phyloP scores from a whole-genome alignment of 2,329 filamentous ascomycete species.

The Aspergillus floridensis region DNA sequence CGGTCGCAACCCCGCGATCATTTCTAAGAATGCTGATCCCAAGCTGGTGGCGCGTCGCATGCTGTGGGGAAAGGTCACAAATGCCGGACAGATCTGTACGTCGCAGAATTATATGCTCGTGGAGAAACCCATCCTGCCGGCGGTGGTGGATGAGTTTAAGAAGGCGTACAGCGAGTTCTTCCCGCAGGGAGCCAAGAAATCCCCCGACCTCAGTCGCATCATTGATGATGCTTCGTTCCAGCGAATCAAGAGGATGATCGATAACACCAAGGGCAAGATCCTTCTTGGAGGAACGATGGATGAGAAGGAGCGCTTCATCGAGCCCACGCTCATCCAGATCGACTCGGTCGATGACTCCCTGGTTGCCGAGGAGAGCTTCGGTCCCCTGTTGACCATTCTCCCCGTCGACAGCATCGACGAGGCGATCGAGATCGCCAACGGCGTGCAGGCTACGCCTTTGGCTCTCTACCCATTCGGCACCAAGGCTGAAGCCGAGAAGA shows the following conservation, averaged over 20 bases:
- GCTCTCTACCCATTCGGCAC: slow-evolving; percentile 82
- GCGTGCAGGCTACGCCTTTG: slow-evolving; percentile 78
- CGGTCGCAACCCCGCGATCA: slow-evolving; percentile 85
- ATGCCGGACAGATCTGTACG: slow-evolving; percentile 88
- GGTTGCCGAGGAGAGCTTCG: slow-evolving; percentile 82
- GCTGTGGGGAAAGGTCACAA: slow-evolving; percentile 83
- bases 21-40: slow-evolving; percentile 79
- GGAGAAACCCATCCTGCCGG: slow-evolving; percentile 68
- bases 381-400: slow-evolving; percentile 83
- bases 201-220: slow-evolving; percentile 74
- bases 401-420: slow-evolving; percentile 77
- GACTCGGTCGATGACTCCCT: slow-evolving; percentile 72
- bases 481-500: slow-evolving; percentile 71
- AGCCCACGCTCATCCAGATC: slow-evolving; percentile 88
- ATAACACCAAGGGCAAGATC: slow-evolving; percentile 77
- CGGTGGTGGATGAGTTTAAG: slow-evolving; percentile 73
- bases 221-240: slow-evolving; percentile 76
- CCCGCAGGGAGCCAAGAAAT: slow-evolving; percentile 75
- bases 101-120: slow-evolving; percentile 90
- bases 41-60: slow-evolving; percentile 77
- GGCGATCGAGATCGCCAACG: slow-evolving; percentile 77
- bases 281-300: slow-evolving; percentile 83
- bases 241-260: slow-evolving; percentile 88
- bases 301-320: slow-evolving; percentile 76
- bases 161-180: slow-evolving; percentile 73